phyloP scores from a whole-genome alignment of 139 green algal genomes.

The Chlamydomonas applanata region DNA sequence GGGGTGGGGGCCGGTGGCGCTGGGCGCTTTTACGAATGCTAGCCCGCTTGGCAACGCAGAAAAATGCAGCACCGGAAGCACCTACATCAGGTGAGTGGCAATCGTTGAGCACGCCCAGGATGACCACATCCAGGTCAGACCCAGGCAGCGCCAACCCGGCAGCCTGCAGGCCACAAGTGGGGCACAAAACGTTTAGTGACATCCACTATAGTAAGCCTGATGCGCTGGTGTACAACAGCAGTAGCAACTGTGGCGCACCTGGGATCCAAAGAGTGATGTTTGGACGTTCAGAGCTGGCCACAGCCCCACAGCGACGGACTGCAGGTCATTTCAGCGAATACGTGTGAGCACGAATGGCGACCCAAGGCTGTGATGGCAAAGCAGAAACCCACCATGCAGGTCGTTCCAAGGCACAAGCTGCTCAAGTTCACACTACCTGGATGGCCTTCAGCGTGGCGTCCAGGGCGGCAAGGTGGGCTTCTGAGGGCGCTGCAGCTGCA shows the following conservation, averaged over 20 bases:
- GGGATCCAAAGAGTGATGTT: slow-evolving; percentile 72
- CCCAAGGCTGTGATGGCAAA: too few relatives aligned
- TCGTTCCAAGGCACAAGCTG: too few relatives aligned
- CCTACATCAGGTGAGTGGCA: slow-evolving; percentile 8
- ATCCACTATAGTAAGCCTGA: neutral
- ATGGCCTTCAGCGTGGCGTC: slow-evolving; percentile 35
- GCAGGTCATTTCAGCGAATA: too few relatives aligned
- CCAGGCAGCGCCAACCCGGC: slow-evolving; percentile 67
- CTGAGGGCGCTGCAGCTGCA: slow-evolving; percentile 26
- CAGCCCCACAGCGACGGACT: slow-evolving; percentile 20
- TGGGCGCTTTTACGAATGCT: too few relatives aligned
- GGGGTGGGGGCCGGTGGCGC: too few relatives aligned
- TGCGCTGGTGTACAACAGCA: neutral
- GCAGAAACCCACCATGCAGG: too few relatives aligned
- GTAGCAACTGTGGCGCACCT: slow-evolving; percentile 42
- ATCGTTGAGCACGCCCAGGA: slow-evolving; percentile 19
- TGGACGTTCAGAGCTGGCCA: slow-evolving; percentile 45
- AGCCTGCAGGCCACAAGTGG: slow-evolving; percentile 34
- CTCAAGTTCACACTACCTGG: neutral
- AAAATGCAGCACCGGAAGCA: neutral
- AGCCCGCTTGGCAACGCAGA: too few relatives aligned
- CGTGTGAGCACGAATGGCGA: too few relatives aligned
- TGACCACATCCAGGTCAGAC: slow-evolving; percentile 67
- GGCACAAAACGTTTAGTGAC: neutral
- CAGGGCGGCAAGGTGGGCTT: slow-evolving; percentile 39